A percentile compares a stretch with the other conserved stretches of the same genome.
Conservation (phyloP, 2,329 filamentous ascomycete genomes). For the Exophiala lecanii-corni region DNA sequence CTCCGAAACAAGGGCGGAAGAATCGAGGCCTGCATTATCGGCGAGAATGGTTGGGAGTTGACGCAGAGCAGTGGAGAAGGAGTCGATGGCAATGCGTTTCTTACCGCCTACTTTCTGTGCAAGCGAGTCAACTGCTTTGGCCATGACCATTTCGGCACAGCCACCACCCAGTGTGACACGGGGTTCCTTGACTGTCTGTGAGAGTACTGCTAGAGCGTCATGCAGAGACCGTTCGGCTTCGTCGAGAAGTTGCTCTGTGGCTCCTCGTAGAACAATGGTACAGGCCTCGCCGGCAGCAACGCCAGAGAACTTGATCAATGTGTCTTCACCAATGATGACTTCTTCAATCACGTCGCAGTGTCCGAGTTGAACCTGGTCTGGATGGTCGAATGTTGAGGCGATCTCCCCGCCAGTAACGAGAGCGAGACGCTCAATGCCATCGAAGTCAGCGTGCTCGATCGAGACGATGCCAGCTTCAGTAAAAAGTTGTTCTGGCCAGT, state of each 20-base stretch:
- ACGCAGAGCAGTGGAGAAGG: conserved; percentile 81
- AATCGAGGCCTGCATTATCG: conserved; percentile 95
- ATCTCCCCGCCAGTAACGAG: conserved; percentile 97
- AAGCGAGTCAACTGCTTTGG: conserved; percentile 90
- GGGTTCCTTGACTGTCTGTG: conserved; percentile 92
- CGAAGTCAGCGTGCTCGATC: conserved; percentile 98
- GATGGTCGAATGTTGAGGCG: conserved; percentile 95
- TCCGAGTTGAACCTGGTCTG: conserved; percentile 92
- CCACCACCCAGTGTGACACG: conserved; percentile 91
- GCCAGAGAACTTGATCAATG: conserved; percentile 93
- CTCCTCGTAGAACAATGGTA: conserved; percentile 92
- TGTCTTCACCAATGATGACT: conserved; percentile 97
- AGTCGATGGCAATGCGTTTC: conserved; percentile 87
- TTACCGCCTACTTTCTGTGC: conserved; percentile 94
- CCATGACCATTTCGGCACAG: conserved; percentile 98
- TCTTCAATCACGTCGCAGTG: conserved; percentile 95
- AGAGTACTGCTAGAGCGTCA: conserved; percentile 91
- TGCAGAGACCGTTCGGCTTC: conserved; percentile 95
- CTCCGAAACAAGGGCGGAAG: conserved; percentile 84
- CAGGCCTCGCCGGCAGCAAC: conserved; percentile 91
- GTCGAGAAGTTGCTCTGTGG: conserved; percentile 93
- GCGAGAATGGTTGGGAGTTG: conserved; percentile 95
- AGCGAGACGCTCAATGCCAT: conserved; percentile 91
- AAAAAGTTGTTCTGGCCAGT: conserved; percentile 99
- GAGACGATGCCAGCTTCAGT: conserved; percentile 96